Conservation (phyloP, 2,329 filamentous ascomycete species). For the Fusarium sambucinum region DNA sequence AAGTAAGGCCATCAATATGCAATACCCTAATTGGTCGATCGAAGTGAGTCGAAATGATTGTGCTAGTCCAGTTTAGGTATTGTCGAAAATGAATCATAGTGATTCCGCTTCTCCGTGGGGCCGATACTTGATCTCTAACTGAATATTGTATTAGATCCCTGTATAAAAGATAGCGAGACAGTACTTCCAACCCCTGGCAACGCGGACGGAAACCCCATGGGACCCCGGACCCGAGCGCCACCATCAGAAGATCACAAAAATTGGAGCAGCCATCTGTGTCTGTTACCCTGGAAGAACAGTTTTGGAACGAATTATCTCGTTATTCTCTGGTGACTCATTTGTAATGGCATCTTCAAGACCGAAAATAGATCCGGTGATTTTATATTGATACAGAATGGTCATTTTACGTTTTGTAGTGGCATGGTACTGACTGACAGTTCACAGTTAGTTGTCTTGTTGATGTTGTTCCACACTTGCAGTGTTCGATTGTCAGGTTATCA, state of each 20-base stretch:
- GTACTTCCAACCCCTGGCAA: accelerated
- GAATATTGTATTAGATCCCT: too few relatives aligned
- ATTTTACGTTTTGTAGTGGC: too few relatives aligned
- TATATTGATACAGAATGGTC: accelerated
- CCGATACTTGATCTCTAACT: not conserved
- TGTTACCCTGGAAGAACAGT: not conserved
- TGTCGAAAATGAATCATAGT: conserved; percentile 26
- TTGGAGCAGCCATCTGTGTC: not conserved
- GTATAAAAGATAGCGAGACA: too few relatives aligned
- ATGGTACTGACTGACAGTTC: too few relatives aligned
- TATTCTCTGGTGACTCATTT: not conserved
- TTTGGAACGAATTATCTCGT: too few relatives aligned
- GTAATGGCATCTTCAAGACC: not conserved
- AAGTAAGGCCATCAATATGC: not conserved
- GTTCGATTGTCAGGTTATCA: too few relatives aligned
- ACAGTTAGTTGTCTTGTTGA: too few relatives aligned
- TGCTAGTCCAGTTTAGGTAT: not conserved
- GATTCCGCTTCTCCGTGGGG: not conserved
- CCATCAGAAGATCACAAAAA: not conserved
- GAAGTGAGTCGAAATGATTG: not conserved
- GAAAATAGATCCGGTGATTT: not conserved
- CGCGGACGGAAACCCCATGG: not conserved
- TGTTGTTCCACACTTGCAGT: too few relatives aligned
- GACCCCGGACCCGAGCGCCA: conserved; percentile 13
- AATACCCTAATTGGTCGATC: not conserved